These are phyloP conservation scores for Auriscalpium orientale DNA, from an alignment of 768 basidiomycete species.

Conservation along the genomic window DNA sequence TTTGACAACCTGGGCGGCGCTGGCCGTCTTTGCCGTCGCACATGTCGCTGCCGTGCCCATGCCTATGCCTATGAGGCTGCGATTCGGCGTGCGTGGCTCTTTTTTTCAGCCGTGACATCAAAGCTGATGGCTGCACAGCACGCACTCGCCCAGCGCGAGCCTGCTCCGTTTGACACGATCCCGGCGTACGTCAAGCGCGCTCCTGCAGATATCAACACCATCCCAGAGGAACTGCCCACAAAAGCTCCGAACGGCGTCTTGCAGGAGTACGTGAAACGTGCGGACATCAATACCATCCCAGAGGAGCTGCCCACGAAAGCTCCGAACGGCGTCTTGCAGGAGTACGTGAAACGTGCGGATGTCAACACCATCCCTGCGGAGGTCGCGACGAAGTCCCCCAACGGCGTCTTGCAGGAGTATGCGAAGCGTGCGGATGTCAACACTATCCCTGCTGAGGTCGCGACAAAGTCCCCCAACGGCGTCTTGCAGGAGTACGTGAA, in stretches of 20 bases:
- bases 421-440: not conserved
- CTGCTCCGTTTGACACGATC: slow-evolving; percentile 33
- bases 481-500: not conserved
- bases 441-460: not conserved
- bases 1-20: slow-evolving; percentile 31
- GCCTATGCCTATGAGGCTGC: slow-evolving; percentile 27
- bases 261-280: not conserved
- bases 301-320: slow-evolving; percentile 16
- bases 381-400: slow-evolving; percentile 15
- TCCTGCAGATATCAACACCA: slow-evolving; percentile 11
- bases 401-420: slow-evolving; percentile 13
- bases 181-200: slow-evolving; percentile 34
- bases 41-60: slow-evolving; percentile 34
- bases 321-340: not conserved
- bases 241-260: slow-evolving; percentile 24
- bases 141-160: slow-evolving; percentile 15
- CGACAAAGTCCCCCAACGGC: slow-evolving; percentile 15
- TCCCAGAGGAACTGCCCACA: slow-evolving; percentile 27
- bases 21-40: slow-evolving; percentile 38
- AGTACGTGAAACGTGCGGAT: not conserved
- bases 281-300: not conserved
- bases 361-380: slow-evolving; percentile 22
- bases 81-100: slow-evolving; percentile 22
- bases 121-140: not conserved
- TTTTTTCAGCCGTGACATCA: not conserved